Evolutionary conservation across 306 rosid genomes (phyloP), one percentile per base, ranked within the genome.

Genomic region (Cercis canadensis): DNA sequence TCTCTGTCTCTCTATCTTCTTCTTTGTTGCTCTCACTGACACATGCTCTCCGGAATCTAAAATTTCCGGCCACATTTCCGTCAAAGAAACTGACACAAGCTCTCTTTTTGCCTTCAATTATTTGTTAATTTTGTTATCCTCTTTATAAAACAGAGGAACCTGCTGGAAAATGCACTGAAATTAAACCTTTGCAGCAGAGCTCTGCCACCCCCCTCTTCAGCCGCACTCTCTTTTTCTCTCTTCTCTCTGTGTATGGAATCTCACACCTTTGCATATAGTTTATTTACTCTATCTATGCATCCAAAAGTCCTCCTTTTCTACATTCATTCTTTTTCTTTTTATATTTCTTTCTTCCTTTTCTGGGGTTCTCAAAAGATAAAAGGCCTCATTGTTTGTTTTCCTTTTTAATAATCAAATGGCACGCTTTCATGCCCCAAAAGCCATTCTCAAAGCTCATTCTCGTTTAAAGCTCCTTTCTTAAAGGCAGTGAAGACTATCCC

Each of bases 381-480:
- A 78, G 76, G 62, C 61, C 18, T 53, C 75, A 16, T 73, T 77
- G 46, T 68, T 73, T 77, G 67, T 67, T 62, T 61, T 46, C 67
- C 37, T 44, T 69, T 70, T 80, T 57, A 65, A 67, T 61, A 66
- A 73, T 67, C 69, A 61, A 67, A 76, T 41, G 66, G 44, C 81
- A 74, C 77, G 72, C 80, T 77, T 65, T 65, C 67, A 16, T 45
- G 64, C 58, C 40, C 59, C 34, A 29, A 46, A 73, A 65, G 69
- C 70, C 14, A 29, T 40, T 12, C 19, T 59, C 56, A 61, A 24
- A 61, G 64, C 72, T 52, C 54, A 18, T 44, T 67, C 58, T 70
- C 79, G 75, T 75, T 70, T 75, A 57, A 70, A 75, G 47, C 46
- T 71, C 75, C 79, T 79, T 83, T 83, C 74, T 75, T 43, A 75